Evolutionary conservation across 805 yeast species (phyloP).

Genomic region (Saturnispora gosingensis): DNA sequence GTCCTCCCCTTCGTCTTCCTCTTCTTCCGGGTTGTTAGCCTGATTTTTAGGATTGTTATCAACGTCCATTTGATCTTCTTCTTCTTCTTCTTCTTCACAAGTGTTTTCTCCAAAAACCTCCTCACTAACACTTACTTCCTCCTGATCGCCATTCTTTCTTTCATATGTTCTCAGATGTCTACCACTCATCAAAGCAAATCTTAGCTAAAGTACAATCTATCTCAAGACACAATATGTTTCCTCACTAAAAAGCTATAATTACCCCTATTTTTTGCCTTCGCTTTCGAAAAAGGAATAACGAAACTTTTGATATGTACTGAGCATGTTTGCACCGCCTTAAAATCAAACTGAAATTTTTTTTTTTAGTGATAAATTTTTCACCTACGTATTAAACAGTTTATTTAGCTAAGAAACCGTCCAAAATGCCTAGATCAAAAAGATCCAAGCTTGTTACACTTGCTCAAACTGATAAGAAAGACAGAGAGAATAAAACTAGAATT

Average conservation of each 20-base stretch:
- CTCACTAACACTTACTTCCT: background rate
- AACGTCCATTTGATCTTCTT: background rate
- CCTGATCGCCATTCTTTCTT: background rate
- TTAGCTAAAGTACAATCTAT: background rate
- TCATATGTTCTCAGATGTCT: background rate
- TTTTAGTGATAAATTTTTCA: background rate
- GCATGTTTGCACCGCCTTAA: background rate
- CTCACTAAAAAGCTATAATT: background rate
- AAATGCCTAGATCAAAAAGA: slow-evolving; percentile 96
- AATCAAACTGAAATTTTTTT: background rate
- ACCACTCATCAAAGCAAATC: background rate
- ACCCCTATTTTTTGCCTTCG: background rate
- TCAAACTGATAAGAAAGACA: slow-evolving; percentile 92
- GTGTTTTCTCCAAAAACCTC: background rate
- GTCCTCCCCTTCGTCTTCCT: background rate
- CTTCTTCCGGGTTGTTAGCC: background rate
- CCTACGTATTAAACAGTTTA: background rate
- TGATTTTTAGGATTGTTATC: background rate
- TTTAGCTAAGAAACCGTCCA: slow-evolving; percentile 9
- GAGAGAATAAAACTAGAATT: slow-evolving; percentile 82
- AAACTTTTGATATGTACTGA: background rate
- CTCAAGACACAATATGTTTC: background rate
- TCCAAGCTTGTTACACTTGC: slow-evolving; percentile 93
- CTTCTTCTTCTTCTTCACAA: background rate
- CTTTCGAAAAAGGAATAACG: background rate